Evolutionary conservation across 352 stramenopile genomes (phyloP), one percentile per base, ranked within the genome.

Genomic region (Phytophthora cryptogea): DNA sequence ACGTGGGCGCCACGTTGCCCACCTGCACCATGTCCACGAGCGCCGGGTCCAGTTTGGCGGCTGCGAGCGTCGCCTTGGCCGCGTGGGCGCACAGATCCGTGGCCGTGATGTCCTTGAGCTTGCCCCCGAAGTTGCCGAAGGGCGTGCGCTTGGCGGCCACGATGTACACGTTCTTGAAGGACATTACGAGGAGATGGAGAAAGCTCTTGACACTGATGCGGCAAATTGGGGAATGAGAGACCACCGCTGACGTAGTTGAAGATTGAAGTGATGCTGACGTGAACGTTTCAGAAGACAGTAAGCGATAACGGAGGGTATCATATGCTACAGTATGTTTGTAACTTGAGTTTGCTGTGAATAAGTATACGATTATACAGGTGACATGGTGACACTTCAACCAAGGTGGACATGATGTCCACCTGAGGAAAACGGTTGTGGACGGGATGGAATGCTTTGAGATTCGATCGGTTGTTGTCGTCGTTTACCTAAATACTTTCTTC

Each of bases 1-100:
- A 97, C 39, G 94, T 98, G 74, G 97, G 88, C 62, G 97, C 91
- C 47, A 99, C 96, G 80, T 99, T 99, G 37, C 97, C 97, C 40
- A 99, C 91, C 70, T 98, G 97, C 42, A 98, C 82, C 16, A 76
- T 73, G 78, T 99, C 96, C 17, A 99, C 83, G 32, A 89, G 60
- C 30, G 61, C 53, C 10, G 95, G 91, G 72, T 98, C 88, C 33
- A 99, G 47, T 36, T 88, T 78, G 32, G 72, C 80, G 14, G 80
- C 70, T 13, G 76, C 71, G 42, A 94, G 55, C 39, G 95, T 95
- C 13, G 93, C 92, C 66, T 96, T 89, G 17, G 92, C 89, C 5
- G 94, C 78, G 26, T 94, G 68, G 10, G 83, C 84, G 37, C 88
- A 94, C 13, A 99, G 74, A 40, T 99, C 89, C 23, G 94, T 98